These are phyloP conservation scores for Hygrophorus pudorinus DNA, from an alignment of 768 basidiomycete species.

Conservation along the genomic window DNA sequence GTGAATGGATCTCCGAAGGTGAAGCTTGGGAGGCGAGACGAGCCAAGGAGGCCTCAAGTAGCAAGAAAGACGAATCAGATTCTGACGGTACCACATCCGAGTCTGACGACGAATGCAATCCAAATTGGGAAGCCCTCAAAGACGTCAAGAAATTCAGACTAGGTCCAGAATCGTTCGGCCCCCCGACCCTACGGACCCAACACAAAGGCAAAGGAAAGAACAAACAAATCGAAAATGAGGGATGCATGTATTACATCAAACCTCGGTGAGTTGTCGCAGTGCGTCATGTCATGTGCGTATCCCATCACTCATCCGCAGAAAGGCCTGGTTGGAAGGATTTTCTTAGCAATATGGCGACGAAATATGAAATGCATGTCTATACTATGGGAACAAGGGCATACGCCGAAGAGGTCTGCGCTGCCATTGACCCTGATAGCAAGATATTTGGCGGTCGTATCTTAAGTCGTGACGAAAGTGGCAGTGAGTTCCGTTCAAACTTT, in stretches of 20 bases:
- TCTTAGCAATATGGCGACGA: conserved; percentile 53
- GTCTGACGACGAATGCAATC: conserved; percentile 63
- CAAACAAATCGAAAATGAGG: conserved; percentile 61
- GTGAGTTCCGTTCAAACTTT: conserved; percentile 37
- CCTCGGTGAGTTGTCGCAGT: conserved; percentile 56
- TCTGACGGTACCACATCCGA: conserved; percentile 31
- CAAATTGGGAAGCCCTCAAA: conserved; percentile 86
- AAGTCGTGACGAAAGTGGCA: conserved; percentile 93
- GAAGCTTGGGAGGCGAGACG: conserved; percentile 68
- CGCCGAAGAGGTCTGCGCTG: conserved; percentile 88
- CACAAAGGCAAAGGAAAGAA: conserved; percentile 46
- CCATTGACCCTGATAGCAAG: conserved; percentile 82
- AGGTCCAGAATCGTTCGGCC: conserved; percentile 64
- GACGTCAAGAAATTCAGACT: conserved; percentile 88
- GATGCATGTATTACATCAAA: conserved; percentile 96
- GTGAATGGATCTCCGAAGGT: conserved; percentile 90
- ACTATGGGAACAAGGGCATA: conserved; percentile 99
- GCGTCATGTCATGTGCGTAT: conserved; percentile 4
- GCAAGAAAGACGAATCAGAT: conserved; percentile 22
- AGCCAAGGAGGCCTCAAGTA: conserved; percentile 27
- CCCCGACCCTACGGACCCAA: conserved; percentile 25
- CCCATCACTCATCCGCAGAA: conserved; percentile 10
- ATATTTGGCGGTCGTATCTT: conserved; percentile 83
- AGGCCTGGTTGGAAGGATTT: conserved; percentile 83
- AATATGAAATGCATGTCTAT: conserved; percentile 99